Percentiles rank a stretch among this genome's conserved stretches.
Evolutionary conservation across 257 asterid species (phyloP).

Genomic region (Cinchona pubescens): DNA sequence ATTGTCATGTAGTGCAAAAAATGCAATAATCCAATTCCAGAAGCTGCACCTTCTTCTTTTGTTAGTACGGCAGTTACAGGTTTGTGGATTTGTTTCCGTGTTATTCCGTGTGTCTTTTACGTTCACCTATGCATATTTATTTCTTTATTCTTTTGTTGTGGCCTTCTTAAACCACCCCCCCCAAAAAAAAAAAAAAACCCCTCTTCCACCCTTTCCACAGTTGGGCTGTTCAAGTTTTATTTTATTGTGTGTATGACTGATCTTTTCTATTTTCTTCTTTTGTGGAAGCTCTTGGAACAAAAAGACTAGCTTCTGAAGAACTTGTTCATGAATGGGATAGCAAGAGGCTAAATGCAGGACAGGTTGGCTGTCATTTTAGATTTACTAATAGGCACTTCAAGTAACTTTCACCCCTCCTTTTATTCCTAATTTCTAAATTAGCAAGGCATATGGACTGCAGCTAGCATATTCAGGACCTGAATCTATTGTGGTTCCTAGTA

Average conservation of each 20-base stretch:
- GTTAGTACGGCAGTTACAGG: conserved; percentile 54
- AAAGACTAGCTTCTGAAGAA: conserved; percentile 86
- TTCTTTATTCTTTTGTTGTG: neutral
- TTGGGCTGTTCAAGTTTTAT: neutral
- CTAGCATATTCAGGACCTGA: conserved; percentile 46
- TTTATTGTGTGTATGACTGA: neutral
- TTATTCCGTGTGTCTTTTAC: neutral
- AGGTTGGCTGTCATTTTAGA: conserved; percentile 37
- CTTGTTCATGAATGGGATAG: conserved; percentile 67
- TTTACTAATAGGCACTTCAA: neutral
- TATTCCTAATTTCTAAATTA: conserved; percentile 20
- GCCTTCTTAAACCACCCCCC: neutral
- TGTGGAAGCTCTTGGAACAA: conserved; percentile 80
- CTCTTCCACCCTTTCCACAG: too few relatives aligned
- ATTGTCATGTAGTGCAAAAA: conserved; percentile 70
- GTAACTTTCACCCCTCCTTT: conserved; percentile 12
- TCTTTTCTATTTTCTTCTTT: conserved; percentile 7
- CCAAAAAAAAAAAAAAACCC: too few relatives aligned
- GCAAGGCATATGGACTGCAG: conserved; percentile 50
- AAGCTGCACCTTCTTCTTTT: conserved; percentile 53
- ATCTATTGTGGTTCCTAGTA: conserved; percentile 36
- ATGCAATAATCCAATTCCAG: conserved; percentile 61
- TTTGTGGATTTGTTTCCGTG: conserved; percentile 26
- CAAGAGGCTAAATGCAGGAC: conserved; percentile 89
- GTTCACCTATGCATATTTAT: neutral